Percentiles rank a stretch among this genome's conserved stretches.
Evolutionary conservation across 169 alveolate species (phyloP).

Genomic region (Plasmodium gallinaceum): DNA sequence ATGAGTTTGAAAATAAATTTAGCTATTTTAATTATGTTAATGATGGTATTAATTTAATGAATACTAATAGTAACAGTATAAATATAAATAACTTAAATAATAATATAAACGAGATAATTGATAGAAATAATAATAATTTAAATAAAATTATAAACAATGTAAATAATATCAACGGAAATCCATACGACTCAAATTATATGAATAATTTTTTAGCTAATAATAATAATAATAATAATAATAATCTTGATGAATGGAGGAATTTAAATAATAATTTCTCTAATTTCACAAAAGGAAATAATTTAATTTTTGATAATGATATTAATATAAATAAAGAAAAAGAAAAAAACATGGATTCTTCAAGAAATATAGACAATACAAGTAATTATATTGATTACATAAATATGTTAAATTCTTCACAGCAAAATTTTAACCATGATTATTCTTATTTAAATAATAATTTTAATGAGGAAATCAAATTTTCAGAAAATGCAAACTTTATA

Average conservation of each 20-base stretch:
- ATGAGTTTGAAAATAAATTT: neutral
- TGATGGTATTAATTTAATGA: neutral
- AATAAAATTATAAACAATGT: neutral
- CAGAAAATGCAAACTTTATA: too few relatives aligned
- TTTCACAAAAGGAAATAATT: neutral
- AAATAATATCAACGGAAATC: neutral
- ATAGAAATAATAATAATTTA: neutral
- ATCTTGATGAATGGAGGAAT: neutral
- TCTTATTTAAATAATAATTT: too few relatives aligned
- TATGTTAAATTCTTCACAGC: neutral
- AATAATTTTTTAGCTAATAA: neutral
- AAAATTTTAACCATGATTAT: too few relatives aligned
- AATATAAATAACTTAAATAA: neutral
- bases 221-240: constrained; percentile 1
- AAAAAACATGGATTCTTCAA: neutral
- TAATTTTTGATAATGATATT: too few relatives aligned
- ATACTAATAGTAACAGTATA: neutral
- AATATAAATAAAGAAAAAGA: neutral
- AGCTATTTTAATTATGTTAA: neutral
- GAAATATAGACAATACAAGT: neutral
- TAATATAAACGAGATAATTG: neutral
- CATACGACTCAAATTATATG: neutral
- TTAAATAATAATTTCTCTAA: neutral
- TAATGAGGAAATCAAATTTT: too few relatives aligned
- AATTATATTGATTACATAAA: neutral